Conservation (phyloP, 192 early-diverging fungal genomes). For the Oehlia diaphana region DNA sequence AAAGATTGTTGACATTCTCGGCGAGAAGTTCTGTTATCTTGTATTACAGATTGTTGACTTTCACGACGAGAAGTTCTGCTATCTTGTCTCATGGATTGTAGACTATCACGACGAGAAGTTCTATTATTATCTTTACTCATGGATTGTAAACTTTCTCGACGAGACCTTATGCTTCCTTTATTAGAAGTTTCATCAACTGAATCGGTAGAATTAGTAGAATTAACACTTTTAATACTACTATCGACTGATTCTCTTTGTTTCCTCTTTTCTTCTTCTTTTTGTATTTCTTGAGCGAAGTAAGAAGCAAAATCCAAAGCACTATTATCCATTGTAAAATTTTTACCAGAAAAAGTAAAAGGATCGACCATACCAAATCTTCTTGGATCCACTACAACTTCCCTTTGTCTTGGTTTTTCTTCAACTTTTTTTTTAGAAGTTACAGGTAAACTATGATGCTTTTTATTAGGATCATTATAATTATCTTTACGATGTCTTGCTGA, state of each 20-base stretch:
- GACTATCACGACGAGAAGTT: not conserved
- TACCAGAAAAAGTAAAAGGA: not conserved
- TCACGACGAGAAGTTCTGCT: not conserved
- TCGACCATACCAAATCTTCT: not conserved
- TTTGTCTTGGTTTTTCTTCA: not conserved
- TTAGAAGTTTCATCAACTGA: not conserved
- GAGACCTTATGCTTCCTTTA: not conserved
- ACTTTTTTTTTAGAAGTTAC: not conserved
- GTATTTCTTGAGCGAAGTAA: not conserved
- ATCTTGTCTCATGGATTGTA: not conserved
- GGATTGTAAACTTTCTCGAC: not conserved
- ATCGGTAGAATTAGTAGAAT: not conserved
- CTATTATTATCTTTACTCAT: not conserved
- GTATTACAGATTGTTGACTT: not conserved
- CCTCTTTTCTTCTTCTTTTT: not conserved
- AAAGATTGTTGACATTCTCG: not conserved
- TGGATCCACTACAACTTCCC: not conserved
- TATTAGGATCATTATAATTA: not conserved
- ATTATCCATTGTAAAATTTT: not conserved
- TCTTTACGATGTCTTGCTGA: not conserved
- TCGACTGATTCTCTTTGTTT: not conserved
- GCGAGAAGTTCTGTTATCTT: not conserved
- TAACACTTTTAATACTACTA: not conserved
- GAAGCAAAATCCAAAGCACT: not conserved
- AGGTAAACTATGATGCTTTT: not conserved